Percentiles rank a stretch among this genome's conserved stretches.
These are phyloP conservation scores for Sarocladium strictum DNA, from an alignment of 2,329 filamentous ascomycete genomes.

Conservation along the genomic window DNA sequence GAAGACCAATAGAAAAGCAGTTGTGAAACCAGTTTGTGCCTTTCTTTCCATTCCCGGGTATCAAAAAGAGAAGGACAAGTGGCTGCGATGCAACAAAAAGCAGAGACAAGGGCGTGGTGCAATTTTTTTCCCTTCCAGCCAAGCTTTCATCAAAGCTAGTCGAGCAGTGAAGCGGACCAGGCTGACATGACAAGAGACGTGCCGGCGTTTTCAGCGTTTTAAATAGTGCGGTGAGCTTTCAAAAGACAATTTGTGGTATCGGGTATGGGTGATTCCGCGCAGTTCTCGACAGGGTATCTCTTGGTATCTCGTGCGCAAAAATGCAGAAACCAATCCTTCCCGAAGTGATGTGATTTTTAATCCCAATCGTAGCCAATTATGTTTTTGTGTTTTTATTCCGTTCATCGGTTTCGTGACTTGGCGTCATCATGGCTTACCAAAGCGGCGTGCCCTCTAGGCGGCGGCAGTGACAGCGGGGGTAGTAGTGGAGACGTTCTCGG, in stretches of 20 bases:
- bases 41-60: conserved; percentile 9
- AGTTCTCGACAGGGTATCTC: conserved; percentile 49
- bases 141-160: background rate
- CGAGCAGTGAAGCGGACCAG: background rate
- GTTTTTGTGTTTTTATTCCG: conserved; percentile 11
- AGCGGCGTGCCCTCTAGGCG: conserved; percentile 34
- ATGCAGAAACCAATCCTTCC: conserved; percentile 46
- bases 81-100: conserved; percentile 8
- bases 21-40: conserved; percentile 8
- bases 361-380: conserved; percentile 12
- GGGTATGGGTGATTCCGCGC: conserved; percentile 38
- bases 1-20: conserved; percentile 16
- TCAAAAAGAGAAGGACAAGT: conserved; percentile 10
- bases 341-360: conserved; percentile 23
- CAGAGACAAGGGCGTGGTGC: background rate
- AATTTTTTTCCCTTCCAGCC: background rate
- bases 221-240: conserved; percentile 12
- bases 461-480: conserved; percentile 45
- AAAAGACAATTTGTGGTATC: conserved; percentile 21
- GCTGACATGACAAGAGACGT: background rate
- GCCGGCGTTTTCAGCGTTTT: conserved; percentile 9
- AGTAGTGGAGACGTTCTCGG: conserved; percentile 32
- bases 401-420: conserved; percentile 18
- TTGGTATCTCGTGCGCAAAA: conserved; percentile 38
- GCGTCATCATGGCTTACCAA: conserved; percentile 19